A percentile compares a stretch with the other conserved stretches of the same genome.
Conservation (phyloP, 2,329 filamentous ascomycete species). For the Byssoonygena ceratinophila region DNA sequence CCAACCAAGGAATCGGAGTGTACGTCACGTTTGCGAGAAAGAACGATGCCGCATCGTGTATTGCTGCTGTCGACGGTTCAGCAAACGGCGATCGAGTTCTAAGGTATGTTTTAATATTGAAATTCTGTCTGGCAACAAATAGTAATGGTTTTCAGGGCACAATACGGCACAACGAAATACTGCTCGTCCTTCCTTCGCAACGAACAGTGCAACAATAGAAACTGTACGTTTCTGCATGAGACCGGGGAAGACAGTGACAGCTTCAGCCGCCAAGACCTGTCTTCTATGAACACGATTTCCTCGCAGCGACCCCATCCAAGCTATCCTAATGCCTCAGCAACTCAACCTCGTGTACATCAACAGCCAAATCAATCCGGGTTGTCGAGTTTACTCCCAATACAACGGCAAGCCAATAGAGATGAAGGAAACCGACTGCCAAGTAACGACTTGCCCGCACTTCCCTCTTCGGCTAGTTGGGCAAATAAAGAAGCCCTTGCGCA, state of each 20-base stretch:
- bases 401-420: conserved; percentile 60
- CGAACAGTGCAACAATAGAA: conserved; percentile 86
- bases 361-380: conserved; percentile 41
- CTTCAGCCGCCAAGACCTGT: conserved; percentile 87
- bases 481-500: conserved; percentile 54
- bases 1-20: conserved; percentile 80
- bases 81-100: conserved; percentile 79
- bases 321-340: conserved; percentile 14
- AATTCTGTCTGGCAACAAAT: neutral
- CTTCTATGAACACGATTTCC: conserved; percentile 82
- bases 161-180: conserved; percentile 91
- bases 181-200: conserved; percentile 94
- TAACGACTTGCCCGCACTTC: conserved; percentile 80
- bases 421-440: conserved; percentile 48
- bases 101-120: conserved; percentile 51
- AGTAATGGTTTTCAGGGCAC: conserved; percentile 40
- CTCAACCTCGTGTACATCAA: conserved; percentile 35
- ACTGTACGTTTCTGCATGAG: conserved; percentile 97
- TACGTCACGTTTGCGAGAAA: conserved; percentile 97
- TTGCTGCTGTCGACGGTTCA: conserved; percentile 83
- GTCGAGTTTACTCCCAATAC: conserved; percentile 52
- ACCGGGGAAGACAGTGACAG: conserved; percentile 97
- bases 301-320: conserved; percentile 53
- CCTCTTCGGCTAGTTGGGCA: conserved; percentile 89
- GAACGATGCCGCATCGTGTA: conserved; percentile 80